Base-by-base conservation (phyloP, 768 basidiomycete species). In the Mycena crocata region DNA sequence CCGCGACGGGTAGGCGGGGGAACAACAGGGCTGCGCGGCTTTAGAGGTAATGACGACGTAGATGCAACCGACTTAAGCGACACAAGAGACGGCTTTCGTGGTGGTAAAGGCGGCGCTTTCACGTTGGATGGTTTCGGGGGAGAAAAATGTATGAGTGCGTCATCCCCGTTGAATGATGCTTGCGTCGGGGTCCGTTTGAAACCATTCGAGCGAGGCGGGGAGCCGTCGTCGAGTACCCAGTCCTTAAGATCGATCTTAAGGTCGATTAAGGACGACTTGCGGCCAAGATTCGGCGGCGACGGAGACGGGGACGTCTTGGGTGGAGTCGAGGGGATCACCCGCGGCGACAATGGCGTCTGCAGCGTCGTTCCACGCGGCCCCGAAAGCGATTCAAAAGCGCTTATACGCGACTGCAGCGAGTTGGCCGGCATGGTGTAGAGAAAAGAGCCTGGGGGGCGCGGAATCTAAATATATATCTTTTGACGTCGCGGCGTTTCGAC, bases 221-320 rank as follows among this genome's bases (percentile, higher is more conserved):
- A 82, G 13, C 86, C 87, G 68, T 90, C 88, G 51, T 90, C 90
- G 58, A 91, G 80, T 57, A 91, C 85, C 90, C 91, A 92, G 75
- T 93, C 91, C 62, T 85, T 85, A 61, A 93, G 81, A 77, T 93
- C 91, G 69, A 92, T 87, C 63, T 85, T 86, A 63, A 93, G 81
- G 77, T 93, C 91, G 69, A 92, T 86, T 57, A 91, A 80, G 37
- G 91, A 91, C 0, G 87, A 81, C 73, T 86, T 89, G 35, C 84
- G 80, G 28, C 82, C 82, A 21, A 86, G 78, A 67, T 80, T 81
- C 14, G 83, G 82, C 0, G 86, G 84, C 0, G 88, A 86, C 5
- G 86, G 81, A 2, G 88, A 86, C 0, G 86, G 84, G 2, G 87
- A 84, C 10, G 69, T 61, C 35, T 67, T 45, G 19, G 73, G 70